These are phyloP conservation scores for Friedmanniomyces simplex DNA, from an alignment of 495 filamentous ascomycete species.

Conservation along the genomic window DNA sequence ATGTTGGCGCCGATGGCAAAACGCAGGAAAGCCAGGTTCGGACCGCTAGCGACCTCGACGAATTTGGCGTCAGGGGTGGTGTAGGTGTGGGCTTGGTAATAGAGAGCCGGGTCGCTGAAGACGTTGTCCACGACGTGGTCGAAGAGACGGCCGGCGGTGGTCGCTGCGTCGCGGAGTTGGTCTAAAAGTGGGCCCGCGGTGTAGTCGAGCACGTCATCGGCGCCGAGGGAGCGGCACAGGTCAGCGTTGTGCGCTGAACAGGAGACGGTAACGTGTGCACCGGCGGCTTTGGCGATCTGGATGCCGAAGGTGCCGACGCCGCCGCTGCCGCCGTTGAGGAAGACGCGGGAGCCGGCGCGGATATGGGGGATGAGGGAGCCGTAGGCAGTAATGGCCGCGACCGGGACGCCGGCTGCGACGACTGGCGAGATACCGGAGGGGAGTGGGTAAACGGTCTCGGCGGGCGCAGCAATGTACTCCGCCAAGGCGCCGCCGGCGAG, in stretches of 20 bases:
- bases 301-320: constrained; percentile 53
- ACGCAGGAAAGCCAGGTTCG: constrained; percentile 1
- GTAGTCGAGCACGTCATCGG: constrained; percentile 26
- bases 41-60: constrained; percentile 16
- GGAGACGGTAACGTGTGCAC: constrained; percentile 50
- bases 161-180: constrained; percentile 23
- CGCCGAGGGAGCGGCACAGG: constrained; percentile 28
- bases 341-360: constrained; percentile 44
- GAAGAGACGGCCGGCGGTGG: constrained; percentile 20
- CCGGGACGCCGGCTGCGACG: constrained; percentile 41
- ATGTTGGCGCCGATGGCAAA: constrained; percentile 6
- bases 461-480: constrained; percentile 43
- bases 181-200: constrained; percentile 13
- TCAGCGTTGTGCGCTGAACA: constrained; percentile 51
- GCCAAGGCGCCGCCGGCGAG: constrained; percentile 42
- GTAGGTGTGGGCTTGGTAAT: constrained; percentile 21
- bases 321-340: constrained; percentile 59
- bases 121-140: constrained; percentile 24
- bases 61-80: constrained; percentile 17
- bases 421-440: constrained; percentile 44
- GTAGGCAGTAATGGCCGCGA: constrained; percentile 50
- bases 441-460: constrained; percentile 21
- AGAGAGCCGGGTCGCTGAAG: constrained; percentile 14
- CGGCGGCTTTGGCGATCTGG: constrained; percentile 54
- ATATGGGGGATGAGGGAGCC: constrained; percentile 48